phyloP scores from a whole-genome alignment of 805 yeast genomes.

The Pichia cephalocereana region DNA sequence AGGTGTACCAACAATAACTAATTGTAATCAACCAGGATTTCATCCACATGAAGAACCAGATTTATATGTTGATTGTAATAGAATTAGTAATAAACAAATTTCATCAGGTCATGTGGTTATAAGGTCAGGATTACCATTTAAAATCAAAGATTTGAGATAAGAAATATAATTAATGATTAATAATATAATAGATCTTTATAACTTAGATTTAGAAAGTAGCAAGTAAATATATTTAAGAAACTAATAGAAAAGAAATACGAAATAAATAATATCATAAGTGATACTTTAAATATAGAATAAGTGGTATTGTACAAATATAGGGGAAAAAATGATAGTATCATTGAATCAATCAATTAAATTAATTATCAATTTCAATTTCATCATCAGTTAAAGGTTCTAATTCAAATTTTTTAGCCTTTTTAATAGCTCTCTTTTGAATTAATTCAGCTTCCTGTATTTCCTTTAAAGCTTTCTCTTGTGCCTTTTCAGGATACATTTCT shows the following conservation, averaged over 20 bases:
- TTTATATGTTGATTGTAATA: conserved; percentile 40
- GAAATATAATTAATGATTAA: too few species aligned
- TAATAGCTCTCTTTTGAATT: conserved; percentile 1
- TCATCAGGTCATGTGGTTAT: conserved; percentile 41
- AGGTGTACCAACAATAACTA: conserved; percentile 46
- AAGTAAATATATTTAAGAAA: background rate
- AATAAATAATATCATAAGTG: background rate
- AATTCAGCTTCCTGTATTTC: conserved; percentile 1
- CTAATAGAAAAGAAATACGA: background rate
- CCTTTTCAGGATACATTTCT: conserved; percentile 20
- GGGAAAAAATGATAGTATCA: too few species aligned
- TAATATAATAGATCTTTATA: too few species aligned
- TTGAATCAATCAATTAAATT: conserved; percentile 1
- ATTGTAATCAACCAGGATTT: conserved; percentile 42
- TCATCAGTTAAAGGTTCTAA: conserved; percentile 2
- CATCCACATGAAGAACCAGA: conserved; percentile 51
- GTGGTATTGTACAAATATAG: background rate
- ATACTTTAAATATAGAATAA: background rate
- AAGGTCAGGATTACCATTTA: conserved; percentile 37
- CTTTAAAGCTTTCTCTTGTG: conserved; percentile 8
- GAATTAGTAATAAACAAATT: conserved; percentile 20
- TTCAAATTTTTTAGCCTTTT: conserved; percentile 1
- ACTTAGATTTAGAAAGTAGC: too few species aligned
- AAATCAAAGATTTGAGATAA: conserved; percentile 38
- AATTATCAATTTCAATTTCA: background rate